Conservation (phyloP, 139 green algal species). For the Micromonas pusilla region DNA sequence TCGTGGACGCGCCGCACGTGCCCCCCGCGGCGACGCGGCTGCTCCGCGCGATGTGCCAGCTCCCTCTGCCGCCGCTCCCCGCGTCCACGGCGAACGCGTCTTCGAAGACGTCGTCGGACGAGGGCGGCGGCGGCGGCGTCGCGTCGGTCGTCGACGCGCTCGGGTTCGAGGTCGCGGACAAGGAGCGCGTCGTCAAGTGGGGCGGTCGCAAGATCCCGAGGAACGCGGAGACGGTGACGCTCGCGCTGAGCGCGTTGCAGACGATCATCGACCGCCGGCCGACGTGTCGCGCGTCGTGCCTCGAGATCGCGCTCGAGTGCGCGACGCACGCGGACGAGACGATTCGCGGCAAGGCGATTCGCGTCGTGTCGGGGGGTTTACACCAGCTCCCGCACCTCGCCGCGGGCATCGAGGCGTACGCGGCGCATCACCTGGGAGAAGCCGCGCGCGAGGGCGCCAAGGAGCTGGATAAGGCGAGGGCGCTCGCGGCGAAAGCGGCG, state of each 20-base stretch:
- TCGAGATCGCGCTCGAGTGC: conserved; percentile 12
- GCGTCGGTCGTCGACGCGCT: neutral
- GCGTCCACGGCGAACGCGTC: neutral
- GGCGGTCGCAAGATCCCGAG: neutral
- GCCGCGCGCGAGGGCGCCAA: neutral
- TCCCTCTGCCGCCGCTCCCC: neutral
- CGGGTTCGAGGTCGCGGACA: neutral
- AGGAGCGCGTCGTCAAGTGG: neutral
- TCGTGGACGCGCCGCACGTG: neutral
- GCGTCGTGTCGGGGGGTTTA: conserved; percentile 10
- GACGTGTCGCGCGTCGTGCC: neutral
- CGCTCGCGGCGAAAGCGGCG: neutral
- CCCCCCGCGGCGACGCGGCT: neutral
- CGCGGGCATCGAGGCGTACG: conserved; percentile 7
- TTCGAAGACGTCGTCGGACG: no score
- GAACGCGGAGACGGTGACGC: neutral
- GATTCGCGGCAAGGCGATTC: neutral
- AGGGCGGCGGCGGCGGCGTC: no score
- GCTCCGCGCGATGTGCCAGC: neutral
- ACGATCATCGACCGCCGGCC: neutral
- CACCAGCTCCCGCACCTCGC: neutral
- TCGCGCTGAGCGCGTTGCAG: neutral
- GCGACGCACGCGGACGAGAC: neutral
- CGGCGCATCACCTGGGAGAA: neutral
- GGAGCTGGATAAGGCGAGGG: neutral